Evolutionary conservation across 2,329 filamentous ascomycete genomes (phyloP).

Genomic region (Leptographium flavum): DNA sequence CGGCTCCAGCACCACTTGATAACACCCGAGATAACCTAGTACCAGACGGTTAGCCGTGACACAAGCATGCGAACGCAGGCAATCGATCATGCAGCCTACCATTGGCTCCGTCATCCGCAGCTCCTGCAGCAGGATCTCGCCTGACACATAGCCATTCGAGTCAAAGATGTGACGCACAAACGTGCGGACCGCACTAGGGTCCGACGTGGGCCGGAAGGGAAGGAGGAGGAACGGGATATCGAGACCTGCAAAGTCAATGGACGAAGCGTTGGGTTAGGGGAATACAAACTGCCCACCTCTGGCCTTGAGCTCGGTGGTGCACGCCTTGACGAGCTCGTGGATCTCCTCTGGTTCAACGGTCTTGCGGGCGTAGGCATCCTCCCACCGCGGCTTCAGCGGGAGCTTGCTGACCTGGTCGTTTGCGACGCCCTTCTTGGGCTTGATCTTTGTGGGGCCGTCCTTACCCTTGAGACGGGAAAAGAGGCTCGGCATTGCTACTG

Average conservation of each 20-base stretch:
- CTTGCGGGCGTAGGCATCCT: slow-evolving; percentile 73
- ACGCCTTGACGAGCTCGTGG: slow-evolving; percentile 69
- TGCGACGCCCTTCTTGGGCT: slow-evolving; percentile 48
- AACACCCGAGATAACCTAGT: slow-evolving; percentile 77
- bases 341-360: slow-evolving; percentile 82
- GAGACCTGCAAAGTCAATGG: slow-evolving; percentile 44
- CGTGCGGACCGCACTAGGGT: slow-evolving; percentile 79
- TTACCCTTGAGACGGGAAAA: slow-evolving; percentile 60
- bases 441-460: slow-evolving; percentile 45
- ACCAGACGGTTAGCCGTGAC: neutral
- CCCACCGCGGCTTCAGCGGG: slow-evolving; percentile 64
- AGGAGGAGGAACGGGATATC: slow-evolving; percentile 86
- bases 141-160: slow-evolving; percentile 45
- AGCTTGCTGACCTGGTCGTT: slow-evolving; percentile 34
- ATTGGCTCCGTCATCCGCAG: slow-evolving; percentile 86
- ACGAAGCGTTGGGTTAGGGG: no score
- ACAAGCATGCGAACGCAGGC: neutral
- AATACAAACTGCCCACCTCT: slow-evolving; percentile 65
- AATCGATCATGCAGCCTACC: slow-evolving; percentile 38
- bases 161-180: slow-evolving; percentile 92
- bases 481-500: slow-evolving; percentile 44
- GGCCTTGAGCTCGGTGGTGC: slow-evolving; percentile 83
- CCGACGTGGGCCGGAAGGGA: slow-evolving; percentile 84
- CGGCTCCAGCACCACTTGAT: slow-evolving; percentile 98
- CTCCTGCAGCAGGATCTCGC: slow-evolving; percentile 66